These are phyloP conservation scores for Aspergillus eucalypticola DNA, from an alignment of 2,329 filamentous ascomycete genomes.

Conservation along the genomic window DNA sequence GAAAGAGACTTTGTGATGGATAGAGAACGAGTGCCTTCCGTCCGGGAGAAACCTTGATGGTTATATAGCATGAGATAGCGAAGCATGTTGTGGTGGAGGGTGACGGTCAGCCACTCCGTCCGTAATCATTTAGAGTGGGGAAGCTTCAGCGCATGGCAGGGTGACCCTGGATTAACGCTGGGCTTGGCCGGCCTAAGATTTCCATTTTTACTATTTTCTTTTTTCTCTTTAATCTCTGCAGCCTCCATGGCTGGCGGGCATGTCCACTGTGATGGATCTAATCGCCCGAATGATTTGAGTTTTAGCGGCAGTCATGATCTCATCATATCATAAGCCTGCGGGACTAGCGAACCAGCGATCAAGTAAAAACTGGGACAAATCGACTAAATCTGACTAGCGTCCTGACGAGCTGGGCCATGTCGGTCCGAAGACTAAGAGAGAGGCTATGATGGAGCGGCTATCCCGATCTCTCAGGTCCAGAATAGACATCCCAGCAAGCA, in stretches of 20 bases:
- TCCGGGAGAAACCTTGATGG: conserved; percentile 18
- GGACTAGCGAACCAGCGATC: conserved; percentile 1
- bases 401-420: background rate
- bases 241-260: background rate
- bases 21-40: conserved; percentile 8
- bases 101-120: conserved; percentile 7
- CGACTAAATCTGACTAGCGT: background rate
- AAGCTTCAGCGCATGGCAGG: conserved; percentile 17
- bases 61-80: conserved; percentile 19
- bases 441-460: background rate
- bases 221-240: conserved; percentile 7
- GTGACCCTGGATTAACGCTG: conserved; percentile 12
- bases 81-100: conserved; percentile 14
- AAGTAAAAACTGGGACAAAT: background rate
- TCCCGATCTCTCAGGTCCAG: background rate
- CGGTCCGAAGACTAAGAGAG: background rate
- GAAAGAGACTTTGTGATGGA: conserved; percentile 7
- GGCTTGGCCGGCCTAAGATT: background rate
- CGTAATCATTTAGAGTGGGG: conserved; percentile 10
- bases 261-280: conserved; percentile 9
- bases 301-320: conserved; percentile 17
- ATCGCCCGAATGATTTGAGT: conserved; percentile 18
- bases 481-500: background rate
- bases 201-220: conserved; percentile 5
- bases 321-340: conserved; percentile 11